phyloP scores from a whole-genome alignment of 257 asterid genomes.

The Solanum corneliomulleri region DNA sequence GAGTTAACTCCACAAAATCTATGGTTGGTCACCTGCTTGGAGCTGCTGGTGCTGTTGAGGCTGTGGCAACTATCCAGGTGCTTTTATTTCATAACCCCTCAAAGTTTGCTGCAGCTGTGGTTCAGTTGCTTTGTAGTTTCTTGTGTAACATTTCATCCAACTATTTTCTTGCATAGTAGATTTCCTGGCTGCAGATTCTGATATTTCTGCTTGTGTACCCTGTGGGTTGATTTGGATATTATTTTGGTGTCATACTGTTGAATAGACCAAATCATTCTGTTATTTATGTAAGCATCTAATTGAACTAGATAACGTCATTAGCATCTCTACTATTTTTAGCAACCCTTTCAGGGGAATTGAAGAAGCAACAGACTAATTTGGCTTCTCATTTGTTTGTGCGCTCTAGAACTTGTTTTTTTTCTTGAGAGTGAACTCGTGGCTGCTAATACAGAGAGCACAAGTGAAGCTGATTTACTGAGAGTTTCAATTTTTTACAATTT shows the following conservation, averaged over 20 bases:
- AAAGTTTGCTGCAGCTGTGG: not conserved
- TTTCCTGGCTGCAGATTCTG: not conserved
- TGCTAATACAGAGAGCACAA: not conserved
- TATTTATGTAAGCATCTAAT: not conserved
- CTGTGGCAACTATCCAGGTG: slow-evolving; percentile 95
- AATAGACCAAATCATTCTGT: not conserved
- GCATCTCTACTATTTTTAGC: not conserved
- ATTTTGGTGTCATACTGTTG: not conserved
- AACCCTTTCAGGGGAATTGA: not conserved
- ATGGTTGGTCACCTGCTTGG: slow-evolving; percentile 97
- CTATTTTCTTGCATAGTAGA: not conserved
- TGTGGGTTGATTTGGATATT: not conserved
- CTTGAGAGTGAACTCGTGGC: not conserved
- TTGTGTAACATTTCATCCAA: not conserved
- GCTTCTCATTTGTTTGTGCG: not conserved
- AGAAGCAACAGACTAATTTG: not conserved
- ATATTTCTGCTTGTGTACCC: not conserved
- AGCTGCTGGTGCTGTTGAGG: slow-evolving; percentile 98
- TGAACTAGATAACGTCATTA: not conserved
- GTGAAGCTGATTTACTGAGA: not conserved
- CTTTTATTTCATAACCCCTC: not conserved
- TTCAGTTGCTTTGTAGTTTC: not conserved
- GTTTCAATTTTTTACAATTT: not conserved
- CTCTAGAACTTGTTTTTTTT: not conserved
- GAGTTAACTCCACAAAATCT: slow-evolving; percentile 93